Conservation (phyloP, 2,329 filamentous ascomycete genomes). For the Cladophialophora psammophila region DNA sequence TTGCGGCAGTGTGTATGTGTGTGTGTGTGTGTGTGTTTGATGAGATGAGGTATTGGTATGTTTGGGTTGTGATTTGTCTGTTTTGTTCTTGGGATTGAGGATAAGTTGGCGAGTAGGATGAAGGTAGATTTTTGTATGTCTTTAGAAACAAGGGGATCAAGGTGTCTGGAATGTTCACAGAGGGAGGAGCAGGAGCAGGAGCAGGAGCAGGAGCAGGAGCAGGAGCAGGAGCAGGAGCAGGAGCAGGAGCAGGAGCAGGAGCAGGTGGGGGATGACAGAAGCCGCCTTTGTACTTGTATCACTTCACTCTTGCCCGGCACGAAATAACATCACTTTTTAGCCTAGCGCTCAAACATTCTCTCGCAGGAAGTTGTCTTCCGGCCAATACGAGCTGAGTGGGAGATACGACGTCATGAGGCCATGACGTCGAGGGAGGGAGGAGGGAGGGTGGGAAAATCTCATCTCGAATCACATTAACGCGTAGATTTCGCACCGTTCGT, state of each 20-base stretch:
- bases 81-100: constrained; percentile 11
- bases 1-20: constrained; percentile 55
- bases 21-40: constrained; percentile 4
- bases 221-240: no score
- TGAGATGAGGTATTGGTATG: constrained; percentile 12
- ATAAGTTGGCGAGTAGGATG: constrained; percentile 6
- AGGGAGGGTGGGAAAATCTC: no score
- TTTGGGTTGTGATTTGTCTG: constrained; percentile 22
- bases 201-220: no score
- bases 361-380: background rate
- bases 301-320: constrained; percentile 11
- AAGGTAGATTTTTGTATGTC: constrained; percentile 13
- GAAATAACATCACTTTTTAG: constrained; percentile 11
- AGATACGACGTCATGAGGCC: background rate
- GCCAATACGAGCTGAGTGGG: constrained; percentile 15
- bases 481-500: constrained; percentile 5
- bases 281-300: constrained; percentile 22
- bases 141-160: background rate
- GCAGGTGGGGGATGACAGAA: constrained; percentile 2
- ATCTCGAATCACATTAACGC: background rate
- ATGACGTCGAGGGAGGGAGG: constrained; percentile 22
- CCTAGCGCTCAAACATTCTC: constrained; percentile 10
- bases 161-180: constrained; percentile 29
- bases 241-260: background rate
- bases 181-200: constrained; percentile 1